These are phyloP conservation scores for Boletus reticuloceps DNA, from an alignment of 768 basidiomycete genomes.

Conservation along the genomic window DNA sequence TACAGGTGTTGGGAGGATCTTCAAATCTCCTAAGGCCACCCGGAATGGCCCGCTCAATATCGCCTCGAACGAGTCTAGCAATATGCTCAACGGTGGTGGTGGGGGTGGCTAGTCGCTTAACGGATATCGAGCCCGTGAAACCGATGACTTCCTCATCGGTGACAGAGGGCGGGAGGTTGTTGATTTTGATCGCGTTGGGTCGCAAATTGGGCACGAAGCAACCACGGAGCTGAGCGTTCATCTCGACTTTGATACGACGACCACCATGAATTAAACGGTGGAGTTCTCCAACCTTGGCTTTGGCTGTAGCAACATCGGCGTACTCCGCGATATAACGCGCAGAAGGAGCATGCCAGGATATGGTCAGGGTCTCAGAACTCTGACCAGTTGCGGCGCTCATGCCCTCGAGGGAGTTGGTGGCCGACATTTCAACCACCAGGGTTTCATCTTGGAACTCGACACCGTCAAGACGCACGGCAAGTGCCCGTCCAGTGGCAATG, in stretches of 20 bases:
- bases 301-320: slow-evolving; percentile 15
- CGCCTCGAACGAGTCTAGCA: slow-evolving; percentile 20
- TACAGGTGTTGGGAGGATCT: slow-evolving; percentile 11
- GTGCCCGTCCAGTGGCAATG: slow-evolving; percentile 37
- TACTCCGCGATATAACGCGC: slow-evolving; percentile 46
- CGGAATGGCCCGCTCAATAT: slow-evolving; percentile 21
- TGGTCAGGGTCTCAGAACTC: slow-evolving; percentile 40
- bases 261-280: slow-evolving; percentile 36
- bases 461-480: slow-evolving; percentile 46
- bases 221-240: slow-evolving; percentile 41
- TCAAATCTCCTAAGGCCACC: slow-evolving; percentile 28
- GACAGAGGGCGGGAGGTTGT: slow-evolving; percentile 35
- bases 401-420: slow-evolving; percentile 37
- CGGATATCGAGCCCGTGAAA: slow-evolving; percentile 30
- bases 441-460: slow-evolving; percentile 44
- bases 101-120: slow-evolving; percentile 26
- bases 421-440: slow-evolving; percentile 42
- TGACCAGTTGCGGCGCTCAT: slow-evolving; percentile 39
- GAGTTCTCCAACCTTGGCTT: slow-evolving; percentile 35
- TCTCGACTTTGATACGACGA: slow-evolving; percentile 45
- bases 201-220: slow-evolving; percentile 23
- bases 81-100: slow-evolving; percentile 18
- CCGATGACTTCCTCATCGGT: slow-evolving; percentile 23
- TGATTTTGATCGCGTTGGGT: slow-evolving; percentile 41
- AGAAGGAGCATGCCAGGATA: slow-evolving; percentile 54